These are phyloP conservation scores for Pichia manshurica DNA, from an alignment of 805 yeast species.

Conservation along the genomic window DNA sequence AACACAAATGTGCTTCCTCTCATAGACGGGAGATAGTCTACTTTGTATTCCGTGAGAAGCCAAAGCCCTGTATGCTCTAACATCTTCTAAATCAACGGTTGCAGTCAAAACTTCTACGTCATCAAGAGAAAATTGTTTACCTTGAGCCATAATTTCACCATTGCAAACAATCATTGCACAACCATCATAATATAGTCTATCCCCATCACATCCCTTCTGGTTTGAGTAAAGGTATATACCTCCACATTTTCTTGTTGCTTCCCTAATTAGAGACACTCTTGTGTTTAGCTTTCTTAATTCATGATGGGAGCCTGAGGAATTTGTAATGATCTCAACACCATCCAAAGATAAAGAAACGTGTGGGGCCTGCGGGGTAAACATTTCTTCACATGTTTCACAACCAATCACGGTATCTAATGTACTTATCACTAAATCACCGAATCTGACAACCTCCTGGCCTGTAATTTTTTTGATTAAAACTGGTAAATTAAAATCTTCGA, in stretches of 20 bases:
- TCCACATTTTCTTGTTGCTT: slow-evolving; percentile 94
- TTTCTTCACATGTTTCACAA: slow-evolving; percentile 97
- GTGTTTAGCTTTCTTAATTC: slow-evolving; percentile 86
- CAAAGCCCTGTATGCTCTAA: slow-evolving; percentile 68
- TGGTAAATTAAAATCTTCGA: slow-evolving; percentile 73
- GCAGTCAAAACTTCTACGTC: slow-evolving; percentile 97
- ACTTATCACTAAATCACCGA: slow-evolving; percentile 88
- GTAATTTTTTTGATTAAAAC: slow-evolving; percentile 57
- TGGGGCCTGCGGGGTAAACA: slow-evolving; percentile 94
- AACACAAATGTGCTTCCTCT: slow-evolving; percentile 55
- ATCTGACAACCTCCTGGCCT: slow-evolving; percentile 50
- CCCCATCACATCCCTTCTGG: slow-evolving; percentile 98
- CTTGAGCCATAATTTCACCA: slow-evolving; percentile 90
- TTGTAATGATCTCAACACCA: slow-evolving; percentile 96
- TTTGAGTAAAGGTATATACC: slow-evolving; percentile 91
- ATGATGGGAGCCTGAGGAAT: slow-evolving; percentile 97
- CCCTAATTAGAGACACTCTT: slow-evolving; percentile 76
- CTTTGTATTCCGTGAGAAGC: slow-evolving; percentile 77
- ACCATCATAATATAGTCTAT: slow-evolving; percentile 93
- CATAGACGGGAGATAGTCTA: slow-evolving; percentile 36
- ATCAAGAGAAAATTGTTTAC: slow-evolving; percentile 77
- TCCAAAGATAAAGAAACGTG: slow-evolving; percentile 87
- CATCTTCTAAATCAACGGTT: slow-evolving; percentile 88
- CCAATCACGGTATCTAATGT: slow-evolving; percentile 87
- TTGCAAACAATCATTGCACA: slow-evolving; percentile 92